A percentile compares a stretch with the other conserved stretches of the same genome.
These are phyloP conservation scores for Cornus controversa DNA, from an alignment of 148 eudicot genomes.

Conservation along the genomic window DNA sequence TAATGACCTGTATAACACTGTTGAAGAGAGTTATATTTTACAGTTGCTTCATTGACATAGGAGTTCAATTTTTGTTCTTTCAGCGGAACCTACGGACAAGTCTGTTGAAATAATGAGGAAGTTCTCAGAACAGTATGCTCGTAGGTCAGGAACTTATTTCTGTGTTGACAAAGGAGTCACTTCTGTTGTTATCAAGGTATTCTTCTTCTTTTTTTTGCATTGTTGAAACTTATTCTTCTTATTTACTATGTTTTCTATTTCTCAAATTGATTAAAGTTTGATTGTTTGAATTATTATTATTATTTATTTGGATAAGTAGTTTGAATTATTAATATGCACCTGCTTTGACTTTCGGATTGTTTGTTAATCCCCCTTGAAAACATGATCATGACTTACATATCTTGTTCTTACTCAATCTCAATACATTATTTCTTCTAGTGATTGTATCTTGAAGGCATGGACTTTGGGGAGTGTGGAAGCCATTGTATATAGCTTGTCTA, in stretches of 20 bases:
- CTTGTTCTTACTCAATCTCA: not conserved
- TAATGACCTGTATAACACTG: not conserved
- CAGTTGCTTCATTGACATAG: not conserved
- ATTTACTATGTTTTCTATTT: not conserved
- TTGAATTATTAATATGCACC: not conserved
- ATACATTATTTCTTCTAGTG: not conserved
- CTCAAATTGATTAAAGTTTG: not conserved
- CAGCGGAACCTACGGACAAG: conserved; percentile 85
- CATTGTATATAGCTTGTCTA: not conserved
- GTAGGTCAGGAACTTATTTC: conserved; percentile 82
- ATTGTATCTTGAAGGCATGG: not conserved
- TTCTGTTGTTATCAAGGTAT: conserved; percentile 94
- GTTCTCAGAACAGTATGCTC: conserved; percentile 92
- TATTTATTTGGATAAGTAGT: no score
- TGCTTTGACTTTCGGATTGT: not conserved
- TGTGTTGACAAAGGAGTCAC: conserved; percentile 94
- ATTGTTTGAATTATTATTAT: not conserved
- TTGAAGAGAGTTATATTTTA: not conserved
- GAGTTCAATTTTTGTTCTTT: conserved; percentile 6
- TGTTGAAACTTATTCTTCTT: not conserved
- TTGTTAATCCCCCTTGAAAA: not conserved
- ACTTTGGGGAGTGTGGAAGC: not conserved
- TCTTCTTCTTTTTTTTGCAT: no score
- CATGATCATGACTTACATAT: not conserved
- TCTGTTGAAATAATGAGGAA: conserved; percentile 94